A percentile compares a stretch with the other conserved stretches of the same genome.
These are phyloP conservation scores for Citrus unshiu DNA, from an alignment of 345 rosid genomes.

Conservation along the genomic window DNA sequence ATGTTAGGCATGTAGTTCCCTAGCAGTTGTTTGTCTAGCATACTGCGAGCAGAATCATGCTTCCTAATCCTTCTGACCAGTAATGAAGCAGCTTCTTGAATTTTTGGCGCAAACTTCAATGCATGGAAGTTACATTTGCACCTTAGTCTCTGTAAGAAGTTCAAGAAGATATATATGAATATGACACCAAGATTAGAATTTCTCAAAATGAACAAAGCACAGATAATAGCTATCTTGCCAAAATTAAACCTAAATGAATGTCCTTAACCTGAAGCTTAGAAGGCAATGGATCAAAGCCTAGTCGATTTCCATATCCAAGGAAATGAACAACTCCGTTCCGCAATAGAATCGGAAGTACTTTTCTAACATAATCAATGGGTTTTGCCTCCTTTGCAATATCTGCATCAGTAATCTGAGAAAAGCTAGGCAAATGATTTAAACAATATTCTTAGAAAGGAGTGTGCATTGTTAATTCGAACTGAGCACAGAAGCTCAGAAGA, in stretches of 20 bases:
- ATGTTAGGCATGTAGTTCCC: constrained; percentile 43
- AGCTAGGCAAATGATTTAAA: constrained; percentile 4
- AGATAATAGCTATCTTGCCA: not conserved
- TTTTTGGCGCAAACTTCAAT: constrained; percentile 66
- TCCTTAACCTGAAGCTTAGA: constrained; percentile 64
- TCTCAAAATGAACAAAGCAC: not conserved
- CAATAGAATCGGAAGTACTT: constrained; percentile 56
- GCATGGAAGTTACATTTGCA: constrained; percentile 98
- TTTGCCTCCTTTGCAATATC: constrained; percentile 82
- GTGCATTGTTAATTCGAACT: not conserved
- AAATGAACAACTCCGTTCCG: constrained; percentile 69
- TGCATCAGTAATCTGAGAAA: constrained; percentile 75
- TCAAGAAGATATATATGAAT: not conserved
- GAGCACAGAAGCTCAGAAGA: not conserved
- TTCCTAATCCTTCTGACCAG: constrained; percentile 70
- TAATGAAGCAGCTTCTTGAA: constrained; percentile 62
- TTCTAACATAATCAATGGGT: constrained; percentile 53
- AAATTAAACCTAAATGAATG: not conserved
- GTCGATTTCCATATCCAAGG: constrained; percentile 89
- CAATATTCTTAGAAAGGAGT: not conserved
- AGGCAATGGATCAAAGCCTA: constrained; percentile 85
- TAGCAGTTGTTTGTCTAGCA: constrained; percentile 61
- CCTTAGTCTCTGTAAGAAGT: constrained; percentile 55
- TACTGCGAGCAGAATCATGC: constrained; percentile 31
- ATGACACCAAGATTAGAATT: constrained; percentile 10